Conservation (phyloP, 768 basidiomycete genomes). For the Clathrus columnatus region DNA sequence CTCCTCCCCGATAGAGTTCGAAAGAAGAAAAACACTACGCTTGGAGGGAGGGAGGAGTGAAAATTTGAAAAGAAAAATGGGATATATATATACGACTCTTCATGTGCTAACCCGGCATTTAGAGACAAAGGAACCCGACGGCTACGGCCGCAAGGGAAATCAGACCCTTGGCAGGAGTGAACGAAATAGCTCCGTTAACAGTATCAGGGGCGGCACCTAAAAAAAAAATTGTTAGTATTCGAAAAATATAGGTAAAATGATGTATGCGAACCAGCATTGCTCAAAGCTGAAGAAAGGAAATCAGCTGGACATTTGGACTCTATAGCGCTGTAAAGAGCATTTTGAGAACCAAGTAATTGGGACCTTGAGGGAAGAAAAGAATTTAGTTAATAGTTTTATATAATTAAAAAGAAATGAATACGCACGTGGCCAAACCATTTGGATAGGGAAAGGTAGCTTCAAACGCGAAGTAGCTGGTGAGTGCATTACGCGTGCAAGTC, state of each 20-base stretch:
- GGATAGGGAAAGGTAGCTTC: slow-evolving; percentile 67
- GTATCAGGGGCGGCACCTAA: neutral
- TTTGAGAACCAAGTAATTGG: slow-evolving; percentile 57
- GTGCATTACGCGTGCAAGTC: slow-evolving; percentile 67
- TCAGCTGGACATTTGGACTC: slow-evolving; percentile 52
- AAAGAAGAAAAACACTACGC: too few species aligned
- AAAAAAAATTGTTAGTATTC: neutral
- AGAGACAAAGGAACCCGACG: neutral
- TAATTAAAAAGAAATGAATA: neutral
- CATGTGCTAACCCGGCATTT: neutral
- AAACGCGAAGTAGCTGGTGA: slow-evolving; percentile 70
- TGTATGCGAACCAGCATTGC: slow-evolving; percentile 46
- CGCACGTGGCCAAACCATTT: slow-evolving; percentile 47
- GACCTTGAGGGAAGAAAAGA: slow-evolving; percentile 29
- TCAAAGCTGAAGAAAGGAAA: slow-evolving; percentile 61
- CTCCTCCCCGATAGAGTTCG: too few species aligned
- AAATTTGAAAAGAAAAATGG: too few species aligned
- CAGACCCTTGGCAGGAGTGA: neutral
- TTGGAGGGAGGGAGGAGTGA: too few species aligned
- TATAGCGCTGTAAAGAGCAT: slow-evolving; percentile 54
- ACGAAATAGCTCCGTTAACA: neutral
- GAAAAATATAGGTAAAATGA: neutral
- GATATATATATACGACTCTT: too few species aligned
- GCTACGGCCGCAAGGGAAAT: neutral
- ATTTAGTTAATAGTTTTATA: neutral